These are phyloP conservation scores for Alternaria longipes DNA, from an alignment of 2,329 filamentous ascomycete species.

Conservation along the genomic window DNA sequence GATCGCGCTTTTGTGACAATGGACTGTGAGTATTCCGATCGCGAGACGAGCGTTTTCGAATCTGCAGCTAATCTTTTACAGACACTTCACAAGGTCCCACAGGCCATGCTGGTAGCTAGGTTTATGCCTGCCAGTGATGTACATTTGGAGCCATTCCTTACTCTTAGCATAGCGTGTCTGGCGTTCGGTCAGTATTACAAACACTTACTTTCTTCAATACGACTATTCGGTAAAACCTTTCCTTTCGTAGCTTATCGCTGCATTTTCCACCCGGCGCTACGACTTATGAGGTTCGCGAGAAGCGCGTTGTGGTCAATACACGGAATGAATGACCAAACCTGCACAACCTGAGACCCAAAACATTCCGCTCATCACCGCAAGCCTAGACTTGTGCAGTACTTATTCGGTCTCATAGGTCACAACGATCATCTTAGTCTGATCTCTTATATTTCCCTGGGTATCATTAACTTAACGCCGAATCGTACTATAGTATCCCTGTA, in stretches of 20 bases:
- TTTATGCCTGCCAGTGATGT: background rate
- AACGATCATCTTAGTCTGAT: background rate
- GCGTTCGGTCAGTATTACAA: slow-evolving; percentile 5
- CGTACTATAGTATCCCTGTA: background rate
- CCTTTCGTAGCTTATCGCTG: background rate
- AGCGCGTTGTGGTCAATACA: background rate
- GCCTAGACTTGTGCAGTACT: background rate
- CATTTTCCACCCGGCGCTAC: too few relatives aligned
- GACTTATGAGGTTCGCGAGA: background rate
- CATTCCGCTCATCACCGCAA: too few relatives aligned
- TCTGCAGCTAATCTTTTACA: slow-evolving; percentile 17
- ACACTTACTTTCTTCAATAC: background rate
- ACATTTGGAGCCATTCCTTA: background rate
- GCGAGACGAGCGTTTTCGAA: background rate
- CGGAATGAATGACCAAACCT: background rate
- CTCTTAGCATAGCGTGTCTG: slow-evolving; percentile 10
- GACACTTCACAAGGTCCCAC: slow-evolving; percentile 39
- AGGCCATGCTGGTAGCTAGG: slow-evolving; percentile 25
- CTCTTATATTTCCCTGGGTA: background rate
- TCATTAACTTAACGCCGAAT: background rate
- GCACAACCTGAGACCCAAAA: background rate
- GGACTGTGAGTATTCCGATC: slow-evolving; percentile 54
- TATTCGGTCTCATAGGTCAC: background rate
- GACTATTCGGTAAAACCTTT: background rate
- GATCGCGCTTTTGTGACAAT: slow-evolving; percentile 63